Evolutionary conservation across 495 filamentous ascomycete species (phyloP).

Genomic region (Penicillium egyptiacum): DNA sequence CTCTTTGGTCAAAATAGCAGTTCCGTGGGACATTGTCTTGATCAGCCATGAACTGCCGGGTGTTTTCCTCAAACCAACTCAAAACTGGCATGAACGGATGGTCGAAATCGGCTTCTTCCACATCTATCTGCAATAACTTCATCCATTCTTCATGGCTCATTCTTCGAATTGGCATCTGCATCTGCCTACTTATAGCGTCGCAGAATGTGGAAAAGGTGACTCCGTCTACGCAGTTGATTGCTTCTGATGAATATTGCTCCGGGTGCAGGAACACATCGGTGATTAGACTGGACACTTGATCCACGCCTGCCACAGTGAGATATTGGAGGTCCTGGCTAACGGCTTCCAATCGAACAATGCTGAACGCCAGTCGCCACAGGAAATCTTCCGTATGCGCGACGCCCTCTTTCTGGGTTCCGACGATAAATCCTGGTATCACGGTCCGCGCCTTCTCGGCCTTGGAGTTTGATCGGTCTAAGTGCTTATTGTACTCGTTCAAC

Average conservation of each 20-base stretch:
- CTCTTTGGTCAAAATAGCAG: not conserved
- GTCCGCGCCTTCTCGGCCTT: too few relatives aligned
- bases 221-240: not conserved
- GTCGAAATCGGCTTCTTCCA: not conserved
- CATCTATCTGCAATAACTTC: not conserved
- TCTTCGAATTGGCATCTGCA: not conserved
- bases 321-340: not conserved
- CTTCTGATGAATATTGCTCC: not conserved
- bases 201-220: not conserved
- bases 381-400: too few relatives aligned
- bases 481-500: too few relatives aligned
- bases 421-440: too few relatives aligned
- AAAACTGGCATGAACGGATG: conserved; percentile 16
- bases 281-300: conserved; percentile 3
- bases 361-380: conserved; percentile 20
- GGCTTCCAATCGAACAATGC: conserved; percentile 21
- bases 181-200: not conserved
- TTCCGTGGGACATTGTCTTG: not conserved
- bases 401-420: too few relatives aligned
- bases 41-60: conserved; percentile 7
- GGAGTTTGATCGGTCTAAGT: too few relatives aligned
- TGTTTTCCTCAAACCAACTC: conserved; percentile 17
- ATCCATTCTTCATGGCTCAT: conserved; percentile 12
- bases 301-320: conserved; percentile 15
- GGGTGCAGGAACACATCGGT: not conserved